A percentile compares a stretch with the other conserved stretches of the same genome.
These are phyloP conservation scores for Penicillium expansum DNA, from an alignment of 2,329 filamentous ascomycete genomes.

Conservation along the genomic window DNA sequence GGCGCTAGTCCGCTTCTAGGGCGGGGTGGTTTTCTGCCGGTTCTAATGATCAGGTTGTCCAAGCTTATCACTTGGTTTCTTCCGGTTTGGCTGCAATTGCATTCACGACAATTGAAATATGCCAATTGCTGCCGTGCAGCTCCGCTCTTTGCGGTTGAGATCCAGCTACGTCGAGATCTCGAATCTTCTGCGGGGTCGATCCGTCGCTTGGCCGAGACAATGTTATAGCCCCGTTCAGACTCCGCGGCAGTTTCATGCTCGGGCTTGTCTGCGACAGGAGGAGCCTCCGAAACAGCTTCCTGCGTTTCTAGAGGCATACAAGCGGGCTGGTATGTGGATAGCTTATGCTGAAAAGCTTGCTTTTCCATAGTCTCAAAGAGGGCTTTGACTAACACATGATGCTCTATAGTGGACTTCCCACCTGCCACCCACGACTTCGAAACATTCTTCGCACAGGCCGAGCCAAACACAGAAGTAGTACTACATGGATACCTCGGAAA, in stretches of 20 bases:
- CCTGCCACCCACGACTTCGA: slow-evolving; percentile 43
- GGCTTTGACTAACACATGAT: slow-evolving; percentile 10
- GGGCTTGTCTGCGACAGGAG: slow-evolving; percentile 23
- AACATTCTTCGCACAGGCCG: slow-evolving; percentile 32
- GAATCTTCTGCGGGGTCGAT: slow-evolving; percentile 33
- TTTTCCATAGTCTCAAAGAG: not conserved
- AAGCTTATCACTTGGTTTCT: not conserved
- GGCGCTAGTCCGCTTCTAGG: slow-evolving; percentile 25
- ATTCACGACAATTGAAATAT: slow-evolving; percentile 1
- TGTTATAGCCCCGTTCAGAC: slow-evolving; percentile 4
- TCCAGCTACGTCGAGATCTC: slow-evolving; percentile 29
- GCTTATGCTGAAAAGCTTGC: too few relatives aligned
- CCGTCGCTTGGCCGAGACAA: not conserved
- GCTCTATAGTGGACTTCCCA: slow-evolving; percentile 47
- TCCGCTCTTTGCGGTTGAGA: slow-evolving; percentile 1
- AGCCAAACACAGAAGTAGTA: slow-evolving; percentile 46
- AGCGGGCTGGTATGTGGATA: slow-evolving; percentile 43
- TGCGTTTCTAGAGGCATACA: slow-evolving; percentile 43
- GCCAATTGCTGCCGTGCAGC: slow-evolving; percentile 6
- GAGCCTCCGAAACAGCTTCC: slow-evolving; percentile 14
- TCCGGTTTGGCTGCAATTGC: not conserved
- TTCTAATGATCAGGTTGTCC: slow-evolving; percentile 1
- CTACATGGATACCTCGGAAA: slow-evolving; percentile 71
- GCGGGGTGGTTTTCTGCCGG: slow-evolving; percentile 18
- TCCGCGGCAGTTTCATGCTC: slow-evolving; percentile 24